Evolutionary conservation across 2,329 filamentous ascomycete genomes (phyloP).

Genomic region (Pseudogymnoascus sp.): DNA sequence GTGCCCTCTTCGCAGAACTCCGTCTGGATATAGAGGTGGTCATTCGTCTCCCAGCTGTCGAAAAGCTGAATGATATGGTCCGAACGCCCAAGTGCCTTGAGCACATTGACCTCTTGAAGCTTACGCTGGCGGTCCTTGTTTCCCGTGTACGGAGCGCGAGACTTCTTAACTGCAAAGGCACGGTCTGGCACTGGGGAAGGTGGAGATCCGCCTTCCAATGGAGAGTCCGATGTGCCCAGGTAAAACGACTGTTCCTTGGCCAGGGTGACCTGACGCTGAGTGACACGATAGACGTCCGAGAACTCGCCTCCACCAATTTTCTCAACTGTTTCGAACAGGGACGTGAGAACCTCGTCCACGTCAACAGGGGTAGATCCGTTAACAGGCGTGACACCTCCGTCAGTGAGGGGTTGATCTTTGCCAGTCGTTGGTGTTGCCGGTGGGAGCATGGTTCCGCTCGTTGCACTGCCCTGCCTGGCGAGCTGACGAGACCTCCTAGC

Average conservation of each 20-base stretch:
- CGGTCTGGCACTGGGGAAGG: conserved; percentile 46
- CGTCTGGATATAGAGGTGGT: conserved; percentile 90
- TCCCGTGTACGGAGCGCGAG: conserved; percentile 71
- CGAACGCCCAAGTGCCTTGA: conserved; percentile 67
- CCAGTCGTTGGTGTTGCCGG: conserved; percentile 76
- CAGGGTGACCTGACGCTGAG: conserved; percentile 33
- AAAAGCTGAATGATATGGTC: conserved; percentile 82
- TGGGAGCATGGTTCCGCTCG: conserved; percentile 42
- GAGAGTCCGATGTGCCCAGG: conserved; percentile 37
- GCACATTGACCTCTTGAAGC: conserved; percentile 72
- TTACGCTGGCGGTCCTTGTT: conserved; percentile 73
- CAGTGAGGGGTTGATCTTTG: conserved; percentile 46
- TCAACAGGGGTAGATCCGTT: conserved; percentile 64
- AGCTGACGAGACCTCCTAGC: conserved; percentile 36
- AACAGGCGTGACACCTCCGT: conserved; percentile 58
- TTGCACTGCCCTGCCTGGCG: conserved; percentile 25
- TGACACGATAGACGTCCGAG: conserved; percentile 81
- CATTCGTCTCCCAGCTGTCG: conserved; percentile 79
- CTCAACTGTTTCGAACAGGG: conserved; percentile 74
- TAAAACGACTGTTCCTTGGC: conserved; percentile 35
- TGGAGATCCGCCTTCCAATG: conserved; percentile 42
- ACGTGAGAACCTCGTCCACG: conserved; percentile 65
- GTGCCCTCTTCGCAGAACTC: conserved; percentile 95
- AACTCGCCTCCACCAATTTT: conserved; percentile 84
- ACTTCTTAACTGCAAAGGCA: conserved; percentile 91